These are phyloP conservation scores for Escovopsis sp. DNA, from an alignment of 2,329 filamentous ascomycete genomes.

Conservation along the genomic window DNA sequence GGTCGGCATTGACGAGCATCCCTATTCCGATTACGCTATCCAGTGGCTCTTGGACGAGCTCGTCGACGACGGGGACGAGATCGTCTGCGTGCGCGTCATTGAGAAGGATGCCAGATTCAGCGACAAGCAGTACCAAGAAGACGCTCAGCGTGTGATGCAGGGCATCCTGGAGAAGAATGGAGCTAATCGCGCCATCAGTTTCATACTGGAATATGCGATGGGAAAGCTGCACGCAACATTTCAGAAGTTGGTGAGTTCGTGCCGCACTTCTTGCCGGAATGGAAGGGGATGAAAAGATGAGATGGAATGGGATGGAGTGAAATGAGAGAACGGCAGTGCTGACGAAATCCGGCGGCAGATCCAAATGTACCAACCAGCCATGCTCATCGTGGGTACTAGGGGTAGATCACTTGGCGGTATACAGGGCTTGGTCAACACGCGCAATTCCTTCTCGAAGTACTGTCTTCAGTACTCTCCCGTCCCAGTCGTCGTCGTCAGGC, in stretches of 20 bases:
- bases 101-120: conserved; percentile 66
- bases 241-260: conserved; percentile 59
- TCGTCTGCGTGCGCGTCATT: conserved; percentile 78
- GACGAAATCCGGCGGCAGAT: conserved; percentile 41
- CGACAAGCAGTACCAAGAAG: conserved; percentile 57
- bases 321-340: not conserved
- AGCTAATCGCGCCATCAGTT: conserved; percentile 67
- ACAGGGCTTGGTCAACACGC: conserved; percentile 63
- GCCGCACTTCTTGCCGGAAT: not conserved
- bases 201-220: conserved; percentile 75
- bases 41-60: conserved; percentile 88
- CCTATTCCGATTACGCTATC: conserved; percentile 82
- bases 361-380: conserved; percentile 78
- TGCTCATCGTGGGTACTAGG: conserved; percentile 79
- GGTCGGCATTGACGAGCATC: conserved; percentile 79
- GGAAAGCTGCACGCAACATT: conserved; percentile 86
- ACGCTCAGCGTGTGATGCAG: conserved; percentile 61
- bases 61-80: conserved; percentile 85
- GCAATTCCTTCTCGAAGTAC: conserved; percentile 84
- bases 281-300: not conserved
- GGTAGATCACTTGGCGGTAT: conserved; percentile 75
- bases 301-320: too few species aligned
- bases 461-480: conserved; percentile 88
- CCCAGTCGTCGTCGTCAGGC: conserved; percentile 82
- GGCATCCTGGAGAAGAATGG: conserved; percentile 64